Base-by-base conservation (phyloP, 306 rosid genomes). In the Clitoria ternatea region DNA sequence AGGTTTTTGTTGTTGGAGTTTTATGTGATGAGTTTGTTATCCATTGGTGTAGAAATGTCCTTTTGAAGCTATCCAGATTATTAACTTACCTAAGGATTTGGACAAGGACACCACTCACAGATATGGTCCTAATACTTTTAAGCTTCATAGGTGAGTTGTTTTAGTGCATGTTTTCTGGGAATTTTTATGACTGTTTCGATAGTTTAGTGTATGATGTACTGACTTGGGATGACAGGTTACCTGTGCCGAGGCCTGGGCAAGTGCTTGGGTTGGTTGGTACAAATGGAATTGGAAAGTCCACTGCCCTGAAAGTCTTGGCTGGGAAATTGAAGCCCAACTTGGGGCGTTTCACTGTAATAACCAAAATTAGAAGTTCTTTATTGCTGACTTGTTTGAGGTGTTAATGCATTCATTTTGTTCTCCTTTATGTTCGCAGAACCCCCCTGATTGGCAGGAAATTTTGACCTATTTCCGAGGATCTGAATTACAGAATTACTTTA, bases 401-500 rank as follows among this genome's bases (percentile, higher is more conserved):
- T 69, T 60, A 24, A 22, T 48, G 79, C 37, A 29, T 15, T 72
- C 17, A 26, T 62, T 68, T 66, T 9, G 36, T 43, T 42, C 57
- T 10, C 23, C 15, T 80, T 39, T 68, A 44, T 2, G 9, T 75
- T 77, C 73, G 78, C 85, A 93, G 97, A 87, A 86, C 22, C 99
- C 99, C 4, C 99, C 99, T 26, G 99, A 94, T 61, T 94, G 99
- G 97, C 99, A 94, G 81, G 99, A 94, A 72, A 91, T 94, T 65
- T 83, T 94, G 66, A 94, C 97, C 20, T 75, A 94, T 69, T 94
- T 94, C 66, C 87, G 97, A 72, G 99, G 99, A 40, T 94, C 99
- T 13, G 99, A 94, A 79, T 78, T 94, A 81, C 99, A 94, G 79
- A 94, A 91, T 79, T 94, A 91, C 75, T 94, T 94, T 57, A 91